Evolutionary conservation across 2,329 filamentous ascomycete species (phyloP).

Genomic region (Exophiala phaeomuriformis): DNA sequence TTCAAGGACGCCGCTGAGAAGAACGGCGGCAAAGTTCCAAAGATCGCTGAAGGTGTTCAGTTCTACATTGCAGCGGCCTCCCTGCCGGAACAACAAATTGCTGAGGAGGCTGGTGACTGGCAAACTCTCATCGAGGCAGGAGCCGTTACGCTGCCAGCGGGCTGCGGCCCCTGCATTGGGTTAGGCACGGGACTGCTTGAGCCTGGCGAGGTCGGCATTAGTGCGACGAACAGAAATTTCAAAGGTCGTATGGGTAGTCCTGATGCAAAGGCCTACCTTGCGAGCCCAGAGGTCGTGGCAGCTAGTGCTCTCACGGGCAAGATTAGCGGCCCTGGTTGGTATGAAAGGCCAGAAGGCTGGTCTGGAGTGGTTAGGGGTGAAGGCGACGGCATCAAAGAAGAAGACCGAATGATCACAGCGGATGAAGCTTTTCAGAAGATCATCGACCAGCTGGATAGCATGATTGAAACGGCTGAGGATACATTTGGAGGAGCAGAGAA

Average conservation of each 20-base stretch:
- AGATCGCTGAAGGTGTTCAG: conserved; percentile 67
- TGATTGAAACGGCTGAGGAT: conserved; percentile 51
- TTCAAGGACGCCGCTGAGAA: conserved; percentile 66
- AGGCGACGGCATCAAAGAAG: conserved; percentile 58
- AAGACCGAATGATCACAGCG: conserved; percentile 58
- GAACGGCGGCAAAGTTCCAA: conserved; percentile 56
- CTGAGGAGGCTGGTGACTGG: conserved; percentile 81
- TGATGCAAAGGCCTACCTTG: conserved; percentile 75
- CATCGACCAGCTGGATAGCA: conserved; percentile 58
- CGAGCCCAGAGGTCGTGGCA: conserved; percentile 83
- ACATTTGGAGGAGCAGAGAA: conserved; percentile 34
- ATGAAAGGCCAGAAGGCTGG: conserved; percentile 63
- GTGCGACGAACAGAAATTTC: conserved; percentile 80
- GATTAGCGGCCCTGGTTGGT: conserved; percentile 64
- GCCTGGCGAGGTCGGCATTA: conserved; percentile 78
- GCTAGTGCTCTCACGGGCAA: conserved; percentile 65
- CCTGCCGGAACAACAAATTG: conserved; percentile 62
- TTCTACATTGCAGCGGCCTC: conserved; percentile 91
- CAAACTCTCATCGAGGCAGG: conserved; percentile 72
- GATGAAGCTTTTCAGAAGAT: conserved; percentile 66
- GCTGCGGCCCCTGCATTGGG: conserved; percentile 82
- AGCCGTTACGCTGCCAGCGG: conserved; percentile 61
- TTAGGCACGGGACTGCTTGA: conserved; percentile 73
- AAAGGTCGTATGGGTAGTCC: conserved; percentile 81
- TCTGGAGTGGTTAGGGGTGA: conserved; percentile 57